Base-by-base conservation (phyloP, 2,329 filamentous ascomycete species). In the Mycosphaerella arachidis region DNA sequence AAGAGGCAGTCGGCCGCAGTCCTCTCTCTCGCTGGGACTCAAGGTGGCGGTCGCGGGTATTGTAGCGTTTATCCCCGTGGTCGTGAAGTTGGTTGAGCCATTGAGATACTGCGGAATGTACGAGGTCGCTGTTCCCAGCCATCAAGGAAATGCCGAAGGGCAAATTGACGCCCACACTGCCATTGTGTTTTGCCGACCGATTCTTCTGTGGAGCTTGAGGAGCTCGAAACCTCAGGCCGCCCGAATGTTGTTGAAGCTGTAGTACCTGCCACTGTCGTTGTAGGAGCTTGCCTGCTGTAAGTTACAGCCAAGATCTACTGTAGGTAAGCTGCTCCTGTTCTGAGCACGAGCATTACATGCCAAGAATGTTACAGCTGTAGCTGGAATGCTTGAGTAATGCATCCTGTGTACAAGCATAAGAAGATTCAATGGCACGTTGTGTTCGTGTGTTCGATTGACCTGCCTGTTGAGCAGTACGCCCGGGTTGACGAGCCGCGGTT, bases 1-100 rank as follows among this genome's bases (percentile, higher is more conserved):
- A 77, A 77, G 8, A 77, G 62, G 58, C 75, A 76, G n/a, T n/a
- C n/a, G n/a, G n/a, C n/a, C n/a, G n/a, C n/a, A n/a, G 56, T 77
- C 75, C 57, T 74, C 76, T 4, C 70, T 74, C 27, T 67, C 33
- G 64, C 33, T 64, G 62, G 31, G 45, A 43, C 46, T 50, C 3
- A 29, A 29, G n/a, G 27, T 50, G 46, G 20, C 46, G 4, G 46
- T 50, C 18, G 43, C 58, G 57, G 48, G 53, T 62, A 24, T 60
- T 62, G 64, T 35, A 35, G 40, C 48, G 63, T 68, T 76, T 58
- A 66, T 69, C 12, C 40, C 40, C 4, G 33, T 5, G 2, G 24
- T 18, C 20, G 27, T 10, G 9, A 56, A 56, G 33, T 30, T 33
- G 27, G 54, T 56, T n/a, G 45, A 33, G 40, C 43, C 54, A 5